These are phyloP conservation scores for Aspergillus candidus DNA, from an alignment of 2,329 filamentous ascomycete species.

Conservation along the genomic window DNA sequence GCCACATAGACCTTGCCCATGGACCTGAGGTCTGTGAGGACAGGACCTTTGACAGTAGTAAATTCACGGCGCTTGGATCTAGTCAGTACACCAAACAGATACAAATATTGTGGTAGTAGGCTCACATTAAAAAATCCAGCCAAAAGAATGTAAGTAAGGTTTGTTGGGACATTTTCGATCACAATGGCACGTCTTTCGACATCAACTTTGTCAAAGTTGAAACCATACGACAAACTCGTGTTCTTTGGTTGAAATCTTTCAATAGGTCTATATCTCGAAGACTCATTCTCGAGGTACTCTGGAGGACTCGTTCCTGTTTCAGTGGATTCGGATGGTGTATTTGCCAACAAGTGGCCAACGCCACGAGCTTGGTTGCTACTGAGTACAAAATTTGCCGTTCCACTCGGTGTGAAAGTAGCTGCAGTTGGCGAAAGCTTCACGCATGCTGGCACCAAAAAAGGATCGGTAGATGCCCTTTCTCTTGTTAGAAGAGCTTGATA, in stretches of 20 bases:
- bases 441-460: conserved; percentile 21
- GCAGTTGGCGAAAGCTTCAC: conserved; percentile 57
- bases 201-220: conserved; percentile 17
- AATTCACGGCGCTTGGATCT: conserved; percentile 27
- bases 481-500: conserved; percentile 1
- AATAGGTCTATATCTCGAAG: conserved; percentile 20
- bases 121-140: conserved; percentile 37
- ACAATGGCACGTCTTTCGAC: conserved; percentile 25
- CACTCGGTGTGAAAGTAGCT: conserved; percentile 54
- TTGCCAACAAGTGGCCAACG: conserved; percentile 16
- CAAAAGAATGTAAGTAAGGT: conserved; percentile 30
- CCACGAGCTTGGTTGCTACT: conserved; percentile 8
- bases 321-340: conserved; percentile 15
- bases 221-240: conserved; percentile 7
- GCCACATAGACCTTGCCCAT: conserved; percentile 47
- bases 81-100: conserved; percentile 1
- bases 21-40: conserved; percentile 30
- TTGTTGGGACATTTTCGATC: conserved; percentile 27
- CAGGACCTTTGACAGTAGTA: conserved; percentile 34
- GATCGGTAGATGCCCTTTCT: conserved; percentile 21
- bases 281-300: conserved; percentile 9
- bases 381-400: conserved; percentile 11
- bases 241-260: conserved; percentile 14
- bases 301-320: conserved; percentile 6
- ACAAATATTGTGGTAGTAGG: not conserved